Conservation (phyloP, 2,329 filamentous ascomycete genomes). For the Fusarium pseudograminearum region DNA sequence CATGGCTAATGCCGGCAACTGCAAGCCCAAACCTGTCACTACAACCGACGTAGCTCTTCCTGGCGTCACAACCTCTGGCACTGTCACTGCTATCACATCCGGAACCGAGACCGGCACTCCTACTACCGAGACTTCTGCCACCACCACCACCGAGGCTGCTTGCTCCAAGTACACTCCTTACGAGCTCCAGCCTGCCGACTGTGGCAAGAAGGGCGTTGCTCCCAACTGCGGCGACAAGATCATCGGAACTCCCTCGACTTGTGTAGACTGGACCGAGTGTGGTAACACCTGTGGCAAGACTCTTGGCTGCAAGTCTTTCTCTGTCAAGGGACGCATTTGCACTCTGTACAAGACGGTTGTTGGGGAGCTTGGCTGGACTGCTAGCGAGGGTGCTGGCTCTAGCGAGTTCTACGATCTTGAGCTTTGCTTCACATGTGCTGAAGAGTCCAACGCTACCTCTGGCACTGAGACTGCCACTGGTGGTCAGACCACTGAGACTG, state of each 20-base stretch:
- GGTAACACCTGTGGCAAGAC: conserved; percentile 33
- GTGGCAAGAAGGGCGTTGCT: conserved; percentile 18
- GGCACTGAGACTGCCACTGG: conserved; percentile 12
- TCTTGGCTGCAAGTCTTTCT: conserved; percentile 37
- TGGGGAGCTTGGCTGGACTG: background rate
- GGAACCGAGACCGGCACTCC: conserved; percentile 20
- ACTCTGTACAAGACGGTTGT: conserved; percentile 18
- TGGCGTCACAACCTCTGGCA: conserved; percentile 21
- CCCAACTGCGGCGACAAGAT: conserved; percentile 9
- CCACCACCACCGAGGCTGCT: conserved; percentile 23
- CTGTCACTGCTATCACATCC: conserved; percentile 18
- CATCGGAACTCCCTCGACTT: conserved; percentile 2
- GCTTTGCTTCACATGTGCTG: conserved; percentile 33
- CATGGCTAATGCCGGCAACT: conserved; percentile 31
- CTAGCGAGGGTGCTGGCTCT: background rate
- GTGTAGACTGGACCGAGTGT: conserved; percentile 9
- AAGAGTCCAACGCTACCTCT: conserved; percentile 18
- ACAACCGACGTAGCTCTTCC: conserved; percentile 22
- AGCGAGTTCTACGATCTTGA: conserved; percentile 34
- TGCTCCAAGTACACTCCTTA: conserved; percentile 29
- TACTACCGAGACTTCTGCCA: conserved; percentile 13
- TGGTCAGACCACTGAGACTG: conserved; percentile 1
- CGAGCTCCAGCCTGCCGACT: conserved; percentile 4
- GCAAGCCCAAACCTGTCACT: conserved; percentile 32
- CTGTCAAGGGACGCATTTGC: conserved; percentile 6